Base-by-base conservation (phyloP, 2,329 filamentous ascomycete genomes). In the Rhynchosporium secalis region DNA sequence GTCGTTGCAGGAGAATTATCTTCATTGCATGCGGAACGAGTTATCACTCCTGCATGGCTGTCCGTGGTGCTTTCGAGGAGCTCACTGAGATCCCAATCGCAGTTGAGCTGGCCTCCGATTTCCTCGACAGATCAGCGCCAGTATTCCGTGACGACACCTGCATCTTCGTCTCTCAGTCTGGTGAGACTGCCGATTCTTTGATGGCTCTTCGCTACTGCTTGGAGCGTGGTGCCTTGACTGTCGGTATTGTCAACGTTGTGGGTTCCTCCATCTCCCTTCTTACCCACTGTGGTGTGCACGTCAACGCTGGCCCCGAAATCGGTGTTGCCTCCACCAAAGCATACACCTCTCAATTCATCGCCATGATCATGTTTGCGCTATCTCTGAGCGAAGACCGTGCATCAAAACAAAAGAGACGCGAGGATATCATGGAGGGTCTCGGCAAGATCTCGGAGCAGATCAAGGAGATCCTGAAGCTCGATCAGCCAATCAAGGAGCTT, bases 141-240 rank as follows among this genome's bases (percentile, higher is more conserved):
- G 94, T 99, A 67, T 99, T 99, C 92, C 91, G 95, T 80, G 95
- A 99, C 77, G 94, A 99, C 79, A 99, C 95, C 20, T 98, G 94
- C 77, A 91, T 99, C 64, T 99, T 99, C 75, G 95, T 99, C 68
- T 99, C 95, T 8, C 95, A 99, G 79, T 99, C 95, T 65, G 95
- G 95, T 73, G 95, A 99, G 84, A 99, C 95, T 63, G 95, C 95
- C 54, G 95, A 99, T 78, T 99, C 95, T 26, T 84, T 99, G 70
- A 89, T 97, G 90, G 95, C 95, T 67, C 87, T 99, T 68, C 89
- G 93, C 72, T 98, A 98, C 87, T 99, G 95, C 81, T 82, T 99
- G 76, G 95, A 99, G 85, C 92, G 95, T 68, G 95, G 95, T 73
- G 95, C 95, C 56, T 82, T 99, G 78, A 98, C 95, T 48, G 95